Conservation (phyloP, 768 basidiomycete species). For the Leccinum obscurum region DNA sequence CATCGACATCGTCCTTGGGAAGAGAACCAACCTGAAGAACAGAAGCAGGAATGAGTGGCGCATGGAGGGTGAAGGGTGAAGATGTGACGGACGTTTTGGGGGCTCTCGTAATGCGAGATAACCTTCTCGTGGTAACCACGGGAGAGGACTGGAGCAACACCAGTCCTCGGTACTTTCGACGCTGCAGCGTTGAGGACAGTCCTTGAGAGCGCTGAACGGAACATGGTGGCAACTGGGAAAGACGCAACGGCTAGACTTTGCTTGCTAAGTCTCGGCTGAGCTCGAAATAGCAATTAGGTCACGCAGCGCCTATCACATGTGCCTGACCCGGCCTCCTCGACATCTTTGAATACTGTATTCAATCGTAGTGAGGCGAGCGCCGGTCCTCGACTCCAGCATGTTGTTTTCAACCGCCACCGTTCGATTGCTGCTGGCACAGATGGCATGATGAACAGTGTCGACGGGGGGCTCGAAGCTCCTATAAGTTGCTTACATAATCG, state of each 20-base stretch:
- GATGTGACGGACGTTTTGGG: constrained; percentile 78
- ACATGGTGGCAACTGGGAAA: constrained; percentile 55
- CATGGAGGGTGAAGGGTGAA: constrained; percentile 32
- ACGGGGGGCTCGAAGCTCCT: no score
- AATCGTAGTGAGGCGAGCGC: not conserved
- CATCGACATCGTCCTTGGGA: constrained; percentile 86
- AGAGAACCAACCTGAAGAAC: constrained; percentile 85
- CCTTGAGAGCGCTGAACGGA: constrained; percentile 60
- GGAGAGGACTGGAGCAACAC: constrained; percentile 50
- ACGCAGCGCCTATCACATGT: not conserved
- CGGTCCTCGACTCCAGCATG: no score
- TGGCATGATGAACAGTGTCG: no score
- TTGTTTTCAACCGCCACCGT: no score
- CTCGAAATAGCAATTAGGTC: constrained; percentile 16
- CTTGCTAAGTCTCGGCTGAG: constrained; percentile 22
- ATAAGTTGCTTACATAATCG: no score
- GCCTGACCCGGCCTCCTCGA: no score
- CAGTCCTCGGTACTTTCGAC: constrained; percentile 39
- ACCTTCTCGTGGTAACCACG: constrained; percentile 95
- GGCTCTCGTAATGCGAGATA: constrained; percentile 95
- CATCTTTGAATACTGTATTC: no score
- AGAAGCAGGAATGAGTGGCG: constrained; percentile 51
- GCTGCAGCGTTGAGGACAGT: constrained; percentile 48
- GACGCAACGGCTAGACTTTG: constrained; percentile 3
- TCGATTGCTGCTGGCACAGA: no score